These are phyloP conservation scores for Erythrophleum fordii DNA, from an alignment of 306 rosid genomes.

Conservation along the genomic window DNA sequence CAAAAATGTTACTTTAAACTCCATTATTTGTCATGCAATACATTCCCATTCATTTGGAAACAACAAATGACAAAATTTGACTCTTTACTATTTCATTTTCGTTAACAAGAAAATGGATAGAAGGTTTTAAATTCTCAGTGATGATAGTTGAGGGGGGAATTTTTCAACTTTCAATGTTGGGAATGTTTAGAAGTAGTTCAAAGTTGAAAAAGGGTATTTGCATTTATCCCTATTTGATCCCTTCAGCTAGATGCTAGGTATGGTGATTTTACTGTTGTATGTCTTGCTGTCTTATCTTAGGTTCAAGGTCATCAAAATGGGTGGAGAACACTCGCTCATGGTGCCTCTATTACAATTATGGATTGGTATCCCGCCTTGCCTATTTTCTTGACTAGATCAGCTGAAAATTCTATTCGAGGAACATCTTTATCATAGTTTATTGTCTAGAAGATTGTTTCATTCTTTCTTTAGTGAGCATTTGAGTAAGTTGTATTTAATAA, in stretches of 20 bases:
- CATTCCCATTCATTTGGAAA: background rate
- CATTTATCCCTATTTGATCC: background rate
- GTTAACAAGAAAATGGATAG: no score
- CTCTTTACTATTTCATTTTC: no score
- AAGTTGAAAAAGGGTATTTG: background rate
- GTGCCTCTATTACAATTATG: slow-evolving; percentile 79
- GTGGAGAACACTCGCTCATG: slow-evolving; percentile 83
- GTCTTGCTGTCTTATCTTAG: slow-evolving; percentile 49
- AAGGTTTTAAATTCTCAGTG: background rate
- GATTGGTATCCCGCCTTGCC: slow-evolving; percentile 98
- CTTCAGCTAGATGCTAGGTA: background rate
- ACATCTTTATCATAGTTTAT: slow-evolving; percentile 62
- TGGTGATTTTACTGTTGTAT: background rate
- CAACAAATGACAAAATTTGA: background rate
- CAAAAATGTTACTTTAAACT: background rate
- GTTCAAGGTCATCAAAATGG: slow-evolving; percentile 70
- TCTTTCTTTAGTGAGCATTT: slow-evolving; percentile 32
- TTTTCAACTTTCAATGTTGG: no score
- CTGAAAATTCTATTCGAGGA: slow-evolving; percentile 89
- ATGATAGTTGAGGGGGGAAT: background rate
- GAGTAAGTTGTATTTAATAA: slow-evolving; percentile 13
- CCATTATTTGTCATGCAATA: background rate
- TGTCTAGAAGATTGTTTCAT: slow-evolving; percentile 7
- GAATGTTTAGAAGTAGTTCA: no score
- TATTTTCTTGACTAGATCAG: slow-evolving; percentile 89